Conservation (phyloP, 768 basidiomycete species). For the Sistotremastrum niveocremeum region DNA sequence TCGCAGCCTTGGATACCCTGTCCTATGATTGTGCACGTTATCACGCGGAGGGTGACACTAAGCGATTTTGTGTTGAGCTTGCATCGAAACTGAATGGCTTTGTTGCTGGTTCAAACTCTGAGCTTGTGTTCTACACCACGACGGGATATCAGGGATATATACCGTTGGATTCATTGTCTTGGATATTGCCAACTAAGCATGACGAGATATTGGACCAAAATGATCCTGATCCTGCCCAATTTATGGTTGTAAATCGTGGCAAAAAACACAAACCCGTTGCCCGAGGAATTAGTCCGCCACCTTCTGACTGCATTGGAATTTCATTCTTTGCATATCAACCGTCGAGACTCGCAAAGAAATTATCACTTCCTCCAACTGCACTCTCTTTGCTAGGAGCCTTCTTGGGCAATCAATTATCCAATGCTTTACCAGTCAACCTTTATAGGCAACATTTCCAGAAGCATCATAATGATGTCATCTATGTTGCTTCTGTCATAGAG, state of each 20-base stretch:
- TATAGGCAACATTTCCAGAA: constrained; percentile 26
- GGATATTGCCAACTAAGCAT: constrained; percentile 26
- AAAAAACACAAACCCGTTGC: constrained; percentile 12
- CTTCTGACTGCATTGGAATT: constrained; percentile 44
- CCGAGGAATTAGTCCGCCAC: constrained; percentile 28
- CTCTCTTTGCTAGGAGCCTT: neutral
- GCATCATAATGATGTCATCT: constrained; percentile 41
- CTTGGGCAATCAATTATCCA: too few species aligned
- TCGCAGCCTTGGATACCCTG: constrained; percentile 37
- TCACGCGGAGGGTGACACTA: constrained; percentile 9
- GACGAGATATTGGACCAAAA: neutral
- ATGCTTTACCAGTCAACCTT: neutral
- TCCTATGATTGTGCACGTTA: constrained; percentile 7
- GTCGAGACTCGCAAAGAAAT: constrained; percentile 32
- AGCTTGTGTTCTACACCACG: constrained; percentile 65
- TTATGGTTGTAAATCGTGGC: constrained; percentile 11
- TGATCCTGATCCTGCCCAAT: neutral
- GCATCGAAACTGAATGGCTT: constrained; percentile 62
- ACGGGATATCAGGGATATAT: constrained; percentile 71
- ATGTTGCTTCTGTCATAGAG: constrained; percentile 70
- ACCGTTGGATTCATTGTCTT: constrained; percentile 62
- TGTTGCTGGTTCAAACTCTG: constrained; percentile 69
- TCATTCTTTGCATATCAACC: constrained; percentile 36
- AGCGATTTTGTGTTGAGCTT: constrained; percentile 50
- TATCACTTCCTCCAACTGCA: constrained; percentile 37